Percentiles rank a stretch among this genome's conserved stretches.
Conservation (phyloP, 345 rosid species). For the Arabidopsis thaliana region DNA sequence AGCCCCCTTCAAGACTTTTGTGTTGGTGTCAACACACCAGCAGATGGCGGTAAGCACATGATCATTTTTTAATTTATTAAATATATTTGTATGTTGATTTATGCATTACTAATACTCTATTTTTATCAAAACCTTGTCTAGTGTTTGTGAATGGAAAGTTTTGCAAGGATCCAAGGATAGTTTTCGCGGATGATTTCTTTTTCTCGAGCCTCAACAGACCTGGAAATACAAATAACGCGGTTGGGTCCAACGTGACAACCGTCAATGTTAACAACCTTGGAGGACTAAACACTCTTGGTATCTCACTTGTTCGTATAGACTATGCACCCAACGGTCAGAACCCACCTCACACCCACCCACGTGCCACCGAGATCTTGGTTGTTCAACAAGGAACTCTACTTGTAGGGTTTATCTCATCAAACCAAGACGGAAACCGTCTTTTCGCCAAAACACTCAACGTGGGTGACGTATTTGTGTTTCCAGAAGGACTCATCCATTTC, state of each 20-base stretch:
- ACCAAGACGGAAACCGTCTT: slow-evolving; percentile 45
- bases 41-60: slow-evolving; percentile 20
- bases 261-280: slow-evolving; percentile 45
- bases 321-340: slow-evolving; percentile 43
- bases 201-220: slow-evolving; percentile 17
- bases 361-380: slow-evolving; percentile 31
- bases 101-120: not conserved
- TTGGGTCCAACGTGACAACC: slow-evolving; percentile 28
- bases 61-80: not conserved
- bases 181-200: slow-evolving; percentile 32
- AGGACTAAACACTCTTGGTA: slow-evolving; percentile 42
- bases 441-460: slow-evolving; percentile 31
- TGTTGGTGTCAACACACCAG: slow-evolving; percentile 37
- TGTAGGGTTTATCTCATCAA: slow-evolving; percentile 52
- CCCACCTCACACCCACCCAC: slow-evolving; percentile 43
- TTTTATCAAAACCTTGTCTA: not conserved
- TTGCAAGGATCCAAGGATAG: slow-evolving; percentile 33
- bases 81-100: not conserved
- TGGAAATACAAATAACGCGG: slow-evolving; percentile 30
- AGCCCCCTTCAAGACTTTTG: slow-evolving; percentile 41
- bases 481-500: slow-evolving; percentile 49
- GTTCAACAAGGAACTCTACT: slow-evolving; percentile 49
- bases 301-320: slow-evolving; percentile 41
- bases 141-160: slow-evolving; percentile 44
- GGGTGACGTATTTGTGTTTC: slow-evolving; percentile 45